These are phyloP conservation scores for Domatiomyces catenatus DNA, from an alignment of 2,329 filamentous ascomycete species.

Conservation along the genomic window DNA sequence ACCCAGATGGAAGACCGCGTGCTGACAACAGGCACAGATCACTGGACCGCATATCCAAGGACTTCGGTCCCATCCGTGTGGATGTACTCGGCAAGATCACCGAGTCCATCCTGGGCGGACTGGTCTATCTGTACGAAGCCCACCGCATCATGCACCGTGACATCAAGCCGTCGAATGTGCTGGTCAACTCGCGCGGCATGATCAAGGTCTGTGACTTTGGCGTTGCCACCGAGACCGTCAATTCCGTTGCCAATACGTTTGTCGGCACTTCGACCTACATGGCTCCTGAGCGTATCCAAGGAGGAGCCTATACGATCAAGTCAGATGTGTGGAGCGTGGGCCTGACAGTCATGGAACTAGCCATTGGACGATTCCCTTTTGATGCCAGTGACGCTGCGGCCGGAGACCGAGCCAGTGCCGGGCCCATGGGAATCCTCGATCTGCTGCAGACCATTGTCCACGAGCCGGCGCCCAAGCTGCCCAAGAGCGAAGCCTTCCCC, in stretches of 20 bases:
- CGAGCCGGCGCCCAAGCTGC: constrained; percentile 80
- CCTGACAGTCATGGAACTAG: constrained; percentile 86
- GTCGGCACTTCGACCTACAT: constrained; percentile 98
- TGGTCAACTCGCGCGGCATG: constrained; percentile 82
- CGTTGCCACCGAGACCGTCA: constrained; percentile 94
- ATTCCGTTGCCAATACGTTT: constrained; percentile 95
- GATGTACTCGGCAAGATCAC: constrained; percentile 96
- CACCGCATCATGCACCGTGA: constrained; percentile 99
- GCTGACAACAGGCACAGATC: constrained; percentile 41
- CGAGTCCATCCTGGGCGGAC: constrained; percentile 79
- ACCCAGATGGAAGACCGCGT: constrained; percentile 7
- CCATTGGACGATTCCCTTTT: constrained; percentile 95
- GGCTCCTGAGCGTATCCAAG: constrained; percentile 95
- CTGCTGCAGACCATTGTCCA: constrained; percentile 94
- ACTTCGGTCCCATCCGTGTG: constrained; percentile 87
- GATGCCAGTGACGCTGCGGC: constrained; percentile 66
- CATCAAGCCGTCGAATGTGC: constrained; percentile 94
- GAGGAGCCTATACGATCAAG: constrained; percentile 92
- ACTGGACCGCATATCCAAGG: constrained; percentile 81
- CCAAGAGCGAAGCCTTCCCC: constrained; percentile 95
- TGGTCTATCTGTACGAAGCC: constrained; percentile 87
- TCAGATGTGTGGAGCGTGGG: constrained; percentile 99
- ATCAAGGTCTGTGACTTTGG: constrained; percentile 99
- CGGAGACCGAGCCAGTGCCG: constrained; percentile 47
- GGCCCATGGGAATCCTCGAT: constrained; percentile 86